Conservation (phyloP, 1,284 basidiomycete species). For the Tilletiaria anomala region DNA sequence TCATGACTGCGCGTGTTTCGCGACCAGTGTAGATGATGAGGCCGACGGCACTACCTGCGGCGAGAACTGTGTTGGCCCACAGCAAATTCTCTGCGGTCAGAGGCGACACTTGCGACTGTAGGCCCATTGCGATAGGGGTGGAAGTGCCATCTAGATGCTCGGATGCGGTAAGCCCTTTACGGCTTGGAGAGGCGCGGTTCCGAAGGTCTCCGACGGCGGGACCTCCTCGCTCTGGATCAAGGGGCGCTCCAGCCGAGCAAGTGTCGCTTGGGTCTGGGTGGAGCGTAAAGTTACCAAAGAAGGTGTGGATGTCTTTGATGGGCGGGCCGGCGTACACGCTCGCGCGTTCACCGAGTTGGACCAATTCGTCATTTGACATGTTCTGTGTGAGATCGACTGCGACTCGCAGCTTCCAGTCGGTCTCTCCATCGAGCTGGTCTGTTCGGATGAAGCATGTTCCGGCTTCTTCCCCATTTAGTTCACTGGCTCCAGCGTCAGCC, state of each 20-base stretch:
- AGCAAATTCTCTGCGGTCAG: slow-evolving; percentile 77
- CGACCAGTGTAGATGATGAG: slow-evolving; percentile 85
- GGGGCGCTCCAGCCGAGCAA: background rate
- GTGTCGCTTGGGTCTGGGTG: slow-evolving; percentile 43
- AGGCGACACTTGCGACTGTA: slow-evolving; percentile 27
- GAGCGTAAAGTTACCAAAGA: slow-evolving; percentile 79
- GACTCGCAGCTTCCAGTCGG: slow-evolving; percentile 93
- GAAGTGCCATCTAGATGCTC: slow-evolving; percentile 1
- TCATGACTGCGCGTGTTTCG: slow-evolving; percentile 97
- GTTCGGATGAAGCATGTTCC: slow-evolving; percentile 96
- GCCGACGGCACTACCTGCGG: slow-evolving; percentile 82
- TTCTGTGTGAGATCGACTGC: slow-evolving; percentile 73
- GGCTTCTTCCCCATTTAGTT: slow-evolving; percentile 47
- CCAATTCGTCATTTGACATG: slow-evolving; percentile 52
- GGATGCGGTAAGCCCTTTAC: background rate
- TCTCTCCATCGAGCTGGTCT: slow-evolving; percentile 96
- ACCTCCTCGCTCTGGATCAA: background rate
- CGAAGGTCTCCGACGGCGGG: slow-evolving; percentile 40
- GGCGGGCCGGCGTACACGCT: slow-evolving; percentile 63
- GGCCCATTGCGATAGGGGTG: slow-evolving; percentile 40
- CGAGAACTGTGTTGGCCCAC: slow-evolving; percentile 95
- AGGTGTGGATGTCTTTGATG: slow-evolving; percentile 91
- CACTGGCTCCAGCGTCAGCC: background rate
- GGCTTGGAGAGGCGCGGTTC: slow-evolving; percentile 1
- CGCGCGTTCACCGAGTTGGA: slow-evolving; percentile 44